phyloP scores from a whole-genome alignment of 2,329 filamentous ascomycete genomes.

The Thyridium curvatum region DNA sequence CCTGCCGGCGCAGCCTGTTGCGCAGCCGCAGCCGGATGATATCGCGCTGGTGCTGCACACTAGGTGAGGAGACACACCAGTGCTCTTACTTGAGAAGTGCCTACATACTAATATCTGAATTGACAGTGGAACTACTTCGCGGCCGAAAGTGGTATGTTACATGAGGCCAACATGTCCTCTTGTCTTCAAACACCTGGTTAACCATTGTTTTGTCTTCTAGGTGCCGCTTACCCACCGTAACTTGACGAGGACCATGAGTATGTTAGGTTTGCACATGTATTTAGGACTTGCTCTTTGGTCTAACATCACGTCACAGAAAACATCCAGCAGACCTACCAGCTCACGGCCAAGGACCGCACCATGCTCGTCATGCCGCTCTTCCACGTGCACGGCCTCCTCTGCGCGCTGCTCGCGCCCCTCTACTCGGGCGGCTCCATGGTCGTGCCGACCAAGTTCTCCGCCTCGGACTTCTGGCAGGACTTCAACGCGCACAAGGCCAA shows the following conservation, averaged over 20 bases:
- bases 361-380: conserved; percentile 89
- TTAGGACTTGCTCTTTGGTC: not conserved
- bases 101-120: conserved; percentile 7
- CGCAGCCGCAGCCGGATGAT: conserved; percentile 63
- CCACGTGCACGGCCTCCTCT: conserved; percentile 84
- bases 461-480: conserved; percentile 75
- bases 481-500: conserved; percentile 70
- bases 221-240: conserved; percentile 77
- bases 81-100: not conserved
- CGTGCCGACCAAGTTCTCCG: conserved; percentile 74
- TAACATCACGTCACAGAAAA: conserved; percentile 44
- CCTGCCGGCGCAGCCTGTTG: conserved; percentile 28
- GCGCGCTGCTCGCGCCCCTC: conserved; percentile 73
- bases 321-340: conserved; percentile 70
- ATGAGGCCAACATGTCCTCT: not conserved
- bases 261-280: conserved; percentile 13
- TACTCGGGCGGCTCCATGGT: conserved; percentile 72
- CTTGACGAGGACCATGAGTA: conserved; percentile 73
- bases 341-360: conserved; percentile 66
- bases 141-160: conserved; percentile 68
- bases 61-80: conserved; percentile 29
- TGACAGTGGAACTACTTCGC: conserved; percentile 68
- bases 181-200: not conserved
- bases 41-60: conserved; percentile 78
- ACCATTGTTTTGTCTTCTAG: conserved; percentile 23